Percentiles rank a stretch among this genome's conserved stretches.
Conservation (phyloP, 805 yeast genomes). For the Suhomyces tanzawaensis region DNA sequence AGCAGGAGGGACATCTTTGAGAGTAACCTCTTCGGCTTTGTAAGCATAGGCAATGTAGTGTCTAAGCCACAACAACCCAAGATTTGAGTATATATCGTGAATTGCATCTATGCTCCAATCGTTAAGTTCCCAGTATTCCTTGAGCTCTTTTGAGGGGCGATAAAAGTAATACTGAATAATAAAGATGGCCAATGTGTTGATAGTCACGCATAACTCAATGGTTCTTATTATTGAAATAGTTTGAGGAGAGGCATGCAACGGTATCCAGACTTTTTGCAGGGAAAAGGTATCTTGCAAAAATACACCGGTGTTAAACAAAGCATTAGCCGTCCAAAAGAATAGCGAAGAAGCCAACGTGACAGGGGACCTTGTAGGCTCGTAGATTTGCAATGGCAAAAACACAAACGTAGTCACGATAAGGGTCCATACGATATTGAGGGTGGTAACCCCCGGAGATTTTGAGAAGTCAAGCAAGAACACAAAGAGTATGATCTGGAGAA, state of each 20-base stretch:
- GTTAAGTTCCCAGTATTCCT: conserved; percentile 9
- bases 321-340: conserved; percentile 3
- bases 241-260: neutral
- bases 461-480: conserved; percentile 3
- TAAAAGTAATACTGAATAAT: conserved; percentile 3
- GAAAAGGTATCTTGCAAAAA: conserved; percentile 8
- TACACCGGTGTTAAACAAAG: conserved; percentile 1
- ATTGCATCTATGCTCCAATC: conserved; percentile 10
- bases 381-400: conserved; percentile 41
- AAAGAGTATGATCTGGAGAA: conserved; percentile 5
- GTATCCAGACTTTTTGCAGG: conserved; percentile 5
- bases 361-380: conserved; percentile 42
- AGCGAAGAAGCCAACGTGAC: conserved; percentile 21
- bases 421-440: neutral
- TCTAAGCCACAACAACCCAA: conserved; percentile 21
- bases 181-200: conserved; percentile 3
- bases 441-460: neutral
- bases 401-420: conserved; percentile 11
- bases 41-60: conserved; percentile 23
- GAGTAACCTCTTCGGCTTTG: conserved; percentile 18
- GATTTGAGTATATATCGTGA: conserved; percentile 13
- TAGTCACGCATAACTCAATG: conserved; percentile 4
- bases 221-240: conserved; percentile 1
- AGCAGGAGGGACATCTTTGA: conserved; percentile 14
- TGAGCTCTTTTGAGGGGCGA: conserved; percentile 12